These are phyloP conservation scores for Tolypocladium sp. DNA, from an alignment of 2,329 filamentous ascomycete species.

Conservation along the genomic window DNA sequence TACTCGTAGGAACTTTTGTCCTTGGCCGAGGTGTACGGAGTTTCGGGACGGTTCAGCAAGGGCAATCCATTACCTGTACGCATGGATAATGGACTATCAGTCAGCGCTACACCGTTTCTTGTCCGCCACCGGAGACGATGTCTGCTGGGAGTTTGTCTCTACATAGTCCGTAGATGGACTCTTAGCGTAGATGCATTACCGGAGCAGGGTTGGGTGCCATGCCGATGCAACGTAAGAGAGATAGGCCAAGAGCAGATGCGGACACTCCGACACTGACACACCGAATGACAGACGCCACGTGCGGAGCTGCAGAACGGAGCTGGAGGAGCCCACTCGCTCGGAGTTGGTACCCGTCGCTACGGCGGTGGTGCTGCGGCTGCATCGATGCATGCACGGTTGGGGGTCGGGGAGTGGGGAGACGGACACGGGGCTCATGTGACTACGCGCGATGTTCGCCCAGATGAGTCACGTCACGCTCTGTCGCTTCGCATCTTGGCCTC, in stretches of 20 bases:
- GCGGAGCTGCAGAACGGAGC: not conserved
- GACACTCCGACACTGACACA: not conserved
- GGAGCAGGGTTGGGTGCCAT: not conserved
- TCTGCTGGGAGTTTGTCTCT: no score
- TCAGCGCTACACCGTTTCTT: no score
- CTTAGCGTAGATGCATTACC: not conserved
- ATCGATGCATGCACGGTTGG: not conserved
- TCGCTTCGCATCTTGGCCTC: not conserved
- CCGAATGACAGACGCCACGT: not conserved
- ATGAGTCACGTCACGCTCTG: slow-evolving; percentile 14
- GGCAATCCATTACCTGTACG: no score
- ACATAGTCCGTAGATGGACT: no score
- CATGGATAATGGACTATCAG: no score
- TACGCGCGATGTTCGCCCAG: slow-evolving; percentile 18
- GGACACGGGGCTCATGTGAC: slow-evolving; percentile 13
- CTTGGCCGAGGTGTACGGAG: not conserved
- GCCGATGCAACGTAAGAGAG: not conserved
- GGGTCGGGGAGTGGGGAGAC: not conserved
- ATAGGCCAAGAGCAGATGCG: not conserved
- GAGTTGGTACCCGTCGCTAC: no score
- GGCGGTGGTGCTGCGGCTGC: not conserved
- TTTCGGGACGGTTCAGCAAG: no score
- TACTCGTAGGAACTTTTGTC: not conserved
- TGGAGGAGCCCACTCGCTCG: no score
- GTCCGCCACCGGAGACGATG: no score